Evolutionary conservation across 1,139 yeast genomes (phyloP).

Genomic region (Sugiyamaella xylanicola): DNA sequence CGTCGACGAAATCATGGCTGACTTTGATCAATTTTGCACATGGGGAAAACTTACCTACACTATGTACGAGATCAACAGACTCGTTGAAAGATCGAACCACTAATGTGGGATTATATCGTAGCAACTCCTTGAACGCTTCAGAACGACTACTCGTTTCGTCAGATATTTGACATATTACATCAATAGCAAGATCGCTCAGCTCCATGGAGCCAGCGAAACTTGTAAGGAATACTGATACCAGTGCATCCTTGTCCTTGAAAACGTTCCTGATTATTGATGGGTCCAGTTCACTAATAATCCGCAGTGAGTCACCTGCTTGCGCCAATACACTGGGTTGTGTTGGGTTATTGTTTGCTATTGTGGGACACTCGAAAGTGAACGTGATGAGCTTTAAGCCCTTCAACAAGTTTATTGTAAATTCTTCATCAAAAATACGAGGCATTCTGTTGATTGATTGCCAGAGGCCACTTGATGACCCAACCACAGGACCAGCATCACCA

Average conservation of each 20-base stretch:
- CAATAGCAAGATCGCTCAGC: conserved; percentile 54
- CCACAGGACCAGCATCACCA: background rate
- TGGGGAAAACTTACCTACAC: conserved; percentile 62
- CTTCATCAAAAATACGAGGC: conserved; percentile 7
- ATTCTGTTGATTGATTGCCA: conserved; percentile 9
- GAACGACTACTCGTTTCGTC: conserved; percentile 69
- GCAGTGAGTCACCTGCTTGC: background rate
- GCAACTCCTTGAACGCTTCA: conserved; percentile 65
- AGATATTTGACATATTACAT: conserved; percentile 71
- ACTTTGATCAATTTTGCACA: conserved; percentile 75
- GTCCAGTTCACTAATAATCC: conserved; percentile 22
- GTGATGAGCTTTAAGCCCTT: conserved; percentile 10
- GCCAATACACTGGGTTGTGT: background rate
- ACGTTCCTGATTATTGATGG: conserved; percentile 2
- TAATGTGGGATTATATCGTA: conserved; percentile 49
- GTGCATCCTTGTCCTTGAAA: conserved; percentile 8
- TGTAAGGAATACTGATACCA: conserved; percentile 18
- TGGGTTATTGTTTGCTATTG: conserved; percentile 6
- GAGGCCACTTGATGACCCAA: background rate
- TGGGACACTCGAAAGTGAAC: conserved; percentile 5
- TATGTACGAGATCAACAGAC: conserved; percentile 50
- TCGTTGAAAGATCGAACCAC: conserved; percentile 53
- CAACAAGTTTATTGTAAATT: background rate
- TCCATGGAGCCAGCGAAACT: conserved; percentile 23
- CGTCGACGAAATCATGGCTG: conserved; percentile 68